Evolutionary conservation across 2,329 filamentous ascomycete genomes (phyloP), one percentile per base, ranked within the genome.

Genomic region (Aspergillus carbonarius): DNA sequence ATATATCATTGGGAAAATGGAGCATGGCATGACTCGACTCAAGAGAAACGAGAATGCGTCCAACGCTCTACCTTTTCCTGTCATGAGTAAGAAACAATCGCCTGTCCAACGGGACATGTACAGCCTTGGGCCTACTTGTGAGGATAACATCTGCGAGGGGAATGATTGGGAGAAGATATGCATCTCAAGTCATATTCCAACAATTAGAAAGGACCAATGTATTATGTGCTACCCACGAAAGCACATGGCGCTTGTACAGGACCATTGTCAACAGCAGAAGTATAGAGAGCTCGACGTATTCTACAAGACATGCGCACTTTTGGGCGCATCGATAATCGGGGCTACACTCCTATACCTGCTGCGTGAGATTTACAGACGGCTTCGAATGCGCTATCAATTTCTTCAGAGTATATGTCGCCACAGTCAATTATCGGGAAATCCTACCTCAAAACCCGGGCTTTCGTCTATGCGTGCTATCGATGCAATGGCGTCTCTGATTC

Each of bases 231-330:
- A 44, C 15, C 23, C 37, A 4, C 25, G 18, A 13, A 54, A 40
- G 30, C 25, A 54, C 15, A 32, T 54, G 25, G 39, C 17, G 8
- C 37, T 30, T 20, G 27, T 54, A 10, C 18, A 44, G 7, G 15
- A 17, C n/a, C 20, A 42, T 20, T 42, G 37, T 40, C 49, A 27
- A 37, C n/a, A 30, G 20, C n/a, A 32, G 12, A 54, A 40, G 35
- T 30, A 40, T 15, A 42, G 17, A 12, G 51, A 54, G 23, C 51
- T 54, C 37, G 51, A 54, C 34, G 23, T 54, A 23, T 54, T 54
- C 25, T 44, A 54, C 15, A 54, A 54, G 51, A n/a, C 30, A 13
- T 54, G 51, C 23, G 51, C 51, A 13, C 17, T 54, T 4, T 32
- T 54, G 17, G 51, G 37, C 17, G 51, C 37, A 20, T 42, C 51